These are phyloP conservation scores for Pisolithus sp. DNA, from an alignment of 768 basidiomycete genomes.

Conservation along the genomic window DNA sequence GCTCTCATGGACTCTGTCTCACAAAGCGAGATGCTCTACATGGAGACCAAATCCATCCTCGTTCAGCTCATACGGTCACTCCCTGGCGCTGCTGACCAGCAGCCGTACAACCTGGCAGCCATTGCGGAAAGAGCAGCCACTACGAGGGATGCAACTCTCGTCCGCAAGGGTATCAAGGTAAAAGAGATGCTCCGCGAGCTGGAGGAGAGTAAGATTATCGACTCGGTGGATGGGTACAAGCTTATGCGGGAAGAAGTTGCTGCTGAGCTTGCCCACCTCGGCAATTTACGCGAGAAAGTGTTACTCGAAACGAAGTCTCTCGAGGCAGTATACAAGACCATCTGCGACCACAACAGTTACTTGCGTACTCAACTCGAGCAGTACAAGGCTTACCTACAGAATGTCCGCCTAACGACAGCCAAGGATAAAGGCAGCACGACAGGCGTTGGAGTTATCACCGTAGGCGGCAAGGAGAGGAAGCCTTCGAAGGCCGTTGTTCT, in stretches of 20 bases:
- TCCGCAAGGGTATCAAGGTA: conserved; percentile 97
- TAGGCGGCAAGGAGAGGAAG: conserved; percentile 98
- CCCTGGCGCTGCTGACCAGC: conserved; percentile 74
- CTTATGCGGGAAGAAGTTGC: conserved; percentile 98
- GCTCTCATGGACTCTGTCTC: conserved; percentile 97
- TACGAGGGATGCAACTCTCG: conserved; percentile 92
- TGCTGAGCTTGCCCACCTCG: conserved; percentile 92
- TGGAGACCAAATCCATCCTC: conserved; percentile 99
- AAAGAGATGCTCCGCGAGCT: conserved; percentile 98
- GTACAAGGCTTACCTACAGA: conserved; percentile 99
- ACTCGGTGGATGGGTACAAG: conserved; percentile 74
- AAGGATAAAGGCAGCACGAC: conserved; percentile 86
- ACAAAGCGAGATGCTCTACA: conserved; percentile 97
- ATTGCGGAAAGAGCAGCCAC: conserved; percentile 96
- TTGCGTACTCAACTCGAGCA: conserved; percentile 93
- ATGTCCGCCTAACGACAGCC: conserved; percentile 82
- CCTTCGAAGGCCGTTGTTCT: conserved; percentile 76
- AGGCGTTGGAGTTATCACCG: conserved; percentile 90
- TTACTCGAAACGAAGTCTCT: conserved; percentile 85
- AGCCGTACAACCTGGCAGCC: conserved; percentile 80
- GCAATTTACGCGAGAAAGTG: conserved; percentile 95
- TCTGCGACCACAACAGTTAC: conserved; percentile 98
- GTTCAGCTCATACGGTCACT: conserved; percentile 96
- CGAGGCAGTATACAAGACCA: conserved; percentile 98
- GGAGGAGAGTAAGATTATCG: conserved; percentile 84